phyloP scores from a whole-genome alignment of 176 grass and related monocot genomes.

The Phoenix roebelenii region DNA sequence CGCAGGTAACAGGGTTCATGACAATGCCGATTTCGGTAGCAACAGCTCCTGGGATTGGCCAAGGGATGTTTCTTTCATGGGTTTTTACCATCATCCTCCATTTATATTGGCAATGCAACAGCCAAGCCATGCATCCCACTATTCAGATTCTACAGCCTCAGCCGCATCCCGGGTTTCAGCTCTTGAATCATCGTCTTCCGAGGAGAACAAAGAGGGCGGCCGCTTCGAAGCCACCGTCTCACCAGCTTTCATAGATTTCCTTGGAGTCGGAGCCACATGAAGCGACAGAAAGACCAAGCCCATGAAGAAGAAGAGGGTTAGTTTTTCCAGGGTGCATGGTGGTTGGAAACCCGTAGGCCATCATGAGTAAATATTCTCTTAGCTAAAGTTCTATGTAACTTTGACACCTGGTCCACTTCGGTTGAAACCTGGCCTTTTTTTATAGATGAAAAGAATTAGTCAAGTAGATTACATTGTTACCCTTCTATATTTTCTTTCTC shows the following conservation, averaged over 20 bases:
- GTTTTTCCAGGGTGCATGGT: neutral
- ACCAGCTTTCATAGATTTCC: slow-evolving; percentile 87
- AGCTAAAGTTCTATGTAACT: no score
- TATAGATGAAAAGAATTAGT: no score
- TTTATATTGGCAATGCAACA: slow-evolving; percentile 21
- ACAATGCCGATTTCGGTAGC: slow-evolving; percentile 6
- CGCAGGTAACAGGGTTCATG: neutral
- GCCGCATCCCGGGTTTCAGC: slow-evolving; percentile 8
- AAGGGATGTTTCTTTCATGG: slow-evolving; percentile 15
- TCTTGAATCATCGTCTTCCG: slow-evolving; percentile 13
- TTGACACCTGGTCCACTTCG: no score
- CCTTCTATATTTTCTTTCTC: no score
- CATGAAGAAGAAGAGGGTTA: neutral
- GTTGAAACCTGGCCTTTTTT: no score
- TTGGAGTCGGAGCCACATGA: slow-evolving; percentile 87
- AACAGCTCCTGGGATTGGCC: slow-evolving; percentile 10
- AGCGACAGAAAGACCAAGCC: neutral
- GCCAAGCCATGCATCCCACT: neutral
- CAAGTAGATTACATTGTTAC: no score
- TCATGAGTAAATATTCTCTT: no score
- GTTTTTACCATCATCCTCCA: slow-evolving; percentile 21
- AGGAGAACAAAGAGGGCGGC: slow-evolving; percentile 23
- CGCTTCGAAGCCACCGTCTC: slow-evolving; percentile 21
- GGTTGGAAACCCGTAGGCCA: neutral
- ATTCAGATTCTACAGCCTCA: neutral